phyloP scores from a whole-genome alignment of 345 rosid genomes.

The Turritis glabra region DNA sequence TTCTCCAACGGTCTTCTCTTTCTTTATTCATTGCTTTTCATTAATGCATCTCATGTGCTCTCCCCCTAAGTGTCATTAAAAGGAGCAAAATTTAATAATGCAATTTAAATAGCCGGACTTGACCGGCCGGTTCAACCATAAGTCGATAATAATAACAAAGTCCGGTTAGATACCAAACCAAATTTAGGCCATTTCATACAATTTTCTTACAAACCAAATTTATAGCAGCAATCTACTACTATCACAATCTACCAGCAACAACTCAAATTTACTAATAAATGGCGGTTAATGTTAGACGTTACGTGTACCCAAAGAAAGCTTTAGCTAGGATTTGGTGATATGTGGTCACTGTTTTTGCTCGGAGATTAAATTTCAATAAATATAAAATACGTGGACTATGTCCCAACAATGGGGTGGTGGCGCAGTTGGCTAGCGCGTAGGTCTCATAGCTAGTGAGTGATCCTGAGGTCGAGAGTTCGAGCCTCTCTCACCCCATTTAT shows the following conservation, averaged over 20 bases:
- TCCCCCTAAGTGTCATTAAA: conserved; percentile 20
- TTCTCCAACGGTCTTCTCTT: conserved; percentile 35
- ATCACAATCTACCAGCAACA: not conserved
- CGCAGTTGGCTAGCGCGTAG: conserved; percentile 99
- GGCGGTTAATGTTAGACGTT: not conserved
- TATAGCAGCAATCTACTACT: not conserved
- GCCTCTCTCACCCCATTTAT: conserved; percentile 83
- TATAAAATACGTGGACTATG: not conserved
- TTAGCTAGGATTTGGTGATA: not conserved
- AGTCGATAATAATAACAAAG: not conserved
- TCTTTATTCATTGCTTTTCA: conserved; percentile 29
- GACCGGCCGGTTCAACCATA: not conserved
- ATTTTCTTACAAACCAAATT: not conserved
- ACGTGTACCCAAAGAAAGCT: not conserved
- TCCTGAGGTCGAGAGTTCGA: conserved; percentile 97
- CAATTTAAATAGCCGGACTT: not conserved
- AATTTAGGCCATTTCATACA: not conserved
- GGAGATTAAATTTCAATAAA: no score
- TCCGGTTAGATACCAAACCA: not conserved
- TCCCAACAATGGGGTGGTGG: conserved; percentile 61
- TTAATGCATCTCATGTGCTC: conserved; percentile 40
- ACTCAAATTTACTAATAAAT: not conserved
- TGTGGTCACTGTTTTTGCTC: not conserved
- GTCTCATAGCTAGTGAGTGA: conserved; percentile 86
- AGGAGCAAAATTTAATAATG: not conserved